Percentiles rank a stretch among this genome's conserved stretches.
phyloP scores from a whole-genome alignment of 164 flowering plant genomes.

The Echeveria elegans region DNA sequence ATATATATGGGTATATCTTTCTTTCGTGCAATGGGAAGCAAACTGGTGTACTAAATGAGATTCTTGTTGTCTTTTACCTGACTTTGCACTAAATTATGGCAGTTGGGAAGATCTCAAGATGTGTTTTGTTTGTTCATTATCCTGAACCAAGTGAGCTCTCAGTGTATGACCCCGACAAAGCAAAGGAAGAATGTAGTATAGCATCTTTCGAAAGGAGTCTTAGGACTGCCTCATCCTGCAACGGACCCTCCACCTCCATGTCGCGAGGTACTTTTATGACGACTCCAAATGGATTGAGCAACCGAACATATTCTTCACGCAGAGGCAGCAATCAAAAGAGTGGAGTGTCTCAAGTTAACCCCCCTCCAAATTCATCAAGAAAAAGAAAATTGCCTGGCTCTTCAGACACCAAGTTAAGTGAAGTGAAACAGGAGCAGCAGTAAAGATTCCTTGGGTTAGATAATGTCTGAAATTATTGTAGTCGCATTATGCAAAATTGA shows the following conservation, averaged over 20 bases:
- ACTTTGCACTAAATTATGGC: constrained; percentile 13
- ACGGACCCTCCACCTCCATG: constrained; percentile 20
- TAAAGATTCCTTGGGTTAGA: background rate
- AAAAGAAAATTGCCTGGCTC: constrained; percentile 13
- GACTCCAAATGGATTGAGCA: constrained; percentile 18
- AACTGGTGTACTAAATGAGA: background rate
- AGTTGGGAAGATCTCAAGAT: constrained; percentile 77
- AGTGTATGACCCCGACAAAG: constrained; percentile 9
- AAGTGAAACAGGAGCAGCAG: background rate
- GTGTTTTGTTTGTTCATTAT: constrained; percentile 54
- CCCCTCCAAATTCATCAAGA: constrained; percentile 21
- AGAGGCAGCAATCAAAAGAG: constrained; percentile 32
- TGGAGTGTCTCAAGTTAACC: constrained; percentile 20
- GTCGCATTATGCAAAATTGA: background rate
- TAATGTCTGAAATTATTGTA: background rate
- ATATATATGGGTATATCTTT: background rate
- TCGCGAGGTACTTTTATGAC: constrained; percentile 16
- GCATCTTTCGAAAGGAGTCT: constrained; percentile 16
- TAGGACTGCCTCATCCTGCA: constrained; percentile 17
- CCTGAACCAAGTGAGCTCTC: constrained; percentile 44
- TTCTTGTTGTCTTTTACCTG: background rate
- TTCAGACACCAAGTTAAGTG: background rate
- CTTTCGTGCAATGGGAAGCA: background rate
- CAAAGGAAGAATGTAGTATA: constrained; percentile 15
- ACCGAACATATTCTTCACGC: constrained; percentile 13